Base-by-base conservation (phyloP, 768 basidiomycete genomes). In the Chalciporus sphaerocephalus region DNA sequence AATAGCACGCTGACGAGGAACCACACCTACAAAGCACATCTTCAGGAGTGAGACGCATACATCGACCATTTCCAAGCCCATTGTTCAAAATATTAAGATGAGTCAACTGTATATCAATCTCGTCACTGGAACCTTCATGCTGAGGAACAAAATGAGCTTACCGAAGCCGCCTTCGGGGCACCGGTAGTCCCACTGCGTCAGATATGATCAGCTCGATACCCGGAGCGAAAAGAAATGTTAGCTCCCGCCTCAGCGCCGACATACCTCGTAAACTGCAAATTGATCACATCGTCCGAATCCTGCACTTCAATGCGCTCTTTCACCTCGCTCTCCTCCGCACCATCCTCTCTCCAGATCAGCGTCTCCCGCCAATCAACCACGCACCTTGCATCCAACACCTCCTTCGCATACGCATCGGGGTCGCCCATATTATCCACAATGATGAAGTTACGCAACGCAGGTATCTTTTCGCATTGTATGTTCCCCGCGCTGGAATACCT, bases 221-320 rank as follows among this genome's bases (percentile, higher is more conserved):
- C 13, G 10, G 20, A n/a, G 18, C 13, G 1, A 10, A 22, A 9
- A 27, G 17, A 16, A 32, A 5, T 6, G 13, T 13, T 7, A 15
- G 15, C 37, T 17, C 16, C 17, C 24, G 28, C 20, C 43, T 16
- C 38, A 20, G 10, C 22, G n/a, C 18, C 21, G 22, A 57, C 54
- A 18, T 49, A 86, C 87, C 87, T 91, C 24, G 89, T 92, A 57
- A 91, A 92, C 57, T 92, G 89, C 46, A 92, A 55, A 56, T 89
- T 92, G 38, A 90, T 81, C 5, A 90, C 72, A 22, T 92, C 89
- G 46, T 87, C 80, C 33, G 78, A 75, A 6, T 72, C 42, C 43
- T 83, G 55, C 3, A 69, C 69, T 16, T 51, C 47, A 28, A 58
- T 55, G 3, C 75, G 65, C n/a, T 74, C 68, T 41, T 68, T 66